Conservation (phyloP, 2,329 filamentous ascomycete genomes). For the Pyricularia sp. region DNA sequence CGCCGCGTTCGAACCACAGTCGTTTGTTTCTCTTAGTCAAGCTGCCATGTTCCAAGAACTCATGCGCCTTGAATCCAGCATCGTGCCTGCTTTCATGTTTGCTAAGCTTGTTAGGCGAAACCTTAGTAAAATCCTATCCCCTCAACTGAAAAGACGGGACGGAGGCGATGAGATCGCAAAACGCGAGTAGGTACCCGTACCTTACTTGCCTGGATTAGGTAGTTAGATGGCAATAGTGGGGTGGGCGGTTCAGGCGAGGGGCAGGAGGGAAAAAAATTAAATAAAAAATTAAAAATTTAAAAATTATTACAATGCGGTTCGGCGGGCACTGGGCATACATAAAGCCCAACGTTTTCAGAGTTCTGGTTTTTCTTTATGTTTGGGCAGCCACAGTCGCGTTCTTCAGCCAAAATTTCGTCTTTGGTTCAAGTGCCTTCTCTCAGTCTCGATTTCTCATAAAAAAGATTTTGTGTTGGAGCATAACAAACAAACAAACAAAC, state of each 20-base stretch:
- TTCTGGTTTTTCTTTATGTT: neutral
- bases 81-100: neutral
- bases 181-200: neutral
- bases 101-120: neutral
- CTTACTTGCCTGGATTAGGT: too few relatives aligned
- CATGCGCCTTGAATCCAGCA: neutral
- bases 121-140: neutral
- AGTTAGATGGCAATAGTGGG: neutral
- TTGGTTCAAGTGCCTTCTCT: neutral
- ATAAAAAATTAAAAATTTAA: neutral
- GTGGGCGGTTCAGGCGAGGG: neutral
- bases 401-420: neutral
- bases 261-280: neutral
- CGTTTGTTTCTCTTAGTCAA: neutral
- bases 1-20: neutral
- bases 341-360: neutral
- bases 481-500: neutral
- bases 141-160: neutral
- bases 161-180: neutral
- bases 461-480: neutral
- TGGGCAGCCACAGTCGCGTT: neutral
- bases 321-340: neutral
- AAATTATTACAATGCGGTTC: neutral
- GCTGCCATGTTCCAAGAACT: neutral
- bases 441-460: neutral